Evolutionary conservation across 306 rosid genomes (phyloP).

Genomic region (Rosa lucieae): DNA sequence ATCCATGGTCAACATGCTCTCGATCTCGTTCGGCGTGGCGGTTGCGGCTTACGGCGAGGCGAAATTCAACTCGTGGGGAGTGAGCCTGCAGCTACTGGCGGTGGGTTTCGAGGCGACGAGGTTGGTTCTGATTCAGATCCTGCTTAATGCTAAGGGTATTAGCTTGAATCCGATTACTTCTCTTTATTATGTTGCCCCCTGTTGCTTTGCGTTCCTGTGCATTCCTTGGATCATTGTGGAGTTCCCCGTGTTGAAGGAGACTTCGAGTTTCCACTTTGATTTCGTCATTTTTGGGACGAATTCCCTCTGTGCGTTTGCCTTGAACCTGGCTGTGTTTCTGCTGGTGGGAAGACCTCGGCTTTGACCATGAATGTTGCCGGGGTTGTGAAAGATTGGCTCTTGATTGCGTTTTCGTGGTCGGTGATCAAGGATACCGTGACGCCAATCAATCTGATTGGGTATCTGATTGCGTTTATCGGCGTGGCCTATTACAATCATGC

Average conservation of each 20-base stretch:
- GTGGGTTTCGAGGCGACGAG: conserved; percentile 92
- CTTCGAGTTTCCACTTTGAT: conserved; percentile 73
- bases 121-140: conserved; percentile 79
- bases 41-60: conserved; percentile 94
- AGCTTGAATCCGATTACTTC: conserved; percentile 87
- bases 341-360: conserved; percentile 93
- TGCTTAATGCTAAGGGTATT: conserved; percentile 78
- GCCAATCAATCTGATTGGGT: conserved; percentile 75
- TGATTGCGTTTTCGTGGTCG: conserved; percentile 97
- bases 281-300: conserved; percentile 68
- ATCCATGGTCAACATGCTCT: conserved; percentile 82
- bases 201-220: conserved; percentile 72
- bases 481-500: conserved; percentile 79
- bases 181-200: conserved; percentile 93
- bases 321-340: conserved; percentile 86
- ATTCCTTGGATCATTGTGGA: conserved; percentile 83
- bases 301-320: conserved; percentile 76
- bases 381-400: conserved; percentile 91
- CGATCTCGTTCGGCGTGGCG: conserved; percentile 84
- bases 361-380: conserved; percentile 99
- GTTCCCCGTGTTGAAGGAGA: conserved; percentile 72
- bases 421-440: conserved; percentile 94
- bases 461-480: conserved; percentile 84
- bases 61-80: conserved; percentile 71
- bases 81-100: conserved; percentile 68